Conservation (phyloP, 2,329 filamentous ascomycete genomes). For the Neurospora crassa region DNA sequence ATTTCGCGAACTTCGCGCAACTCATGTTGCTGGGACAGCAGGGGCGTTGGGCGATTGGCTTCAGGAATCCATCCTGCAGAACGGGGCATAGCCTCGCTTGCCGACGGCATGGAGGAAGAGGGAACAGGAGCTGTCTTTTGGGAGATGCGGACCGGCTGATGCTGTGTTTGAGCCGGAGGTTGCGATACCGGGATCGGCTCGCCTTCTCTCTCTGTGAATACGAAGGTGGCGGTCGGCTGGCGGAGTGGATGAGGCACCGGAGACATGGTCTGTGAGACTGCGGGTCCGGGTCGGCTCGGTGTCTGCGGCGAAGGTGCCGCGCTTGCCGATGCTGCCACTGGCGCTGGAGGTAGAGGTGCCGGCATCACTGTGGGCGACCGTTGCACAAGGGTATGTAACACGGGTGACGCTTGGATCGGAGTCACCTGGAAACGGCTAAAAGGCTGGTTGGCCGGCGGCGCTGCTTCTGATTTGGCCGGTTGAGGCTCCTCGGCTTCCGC, state of each 20-base stretch:
- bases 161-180: slow-evolving; percentile 18
- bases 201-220: slow-evolving; percentile 35
- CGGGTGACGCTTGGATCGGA: slow-evolving; percentile 24
- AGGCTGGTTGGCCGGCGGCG: slow-evolving; percentile 13
- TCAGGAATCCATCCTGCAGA: slow-evolving; percentile 13
- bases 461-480: slow-evolving; percentile 35
- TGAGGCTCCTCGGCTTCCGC: slow-evolving; percentile 39
- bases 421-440: slow-evolving; percentile 24
- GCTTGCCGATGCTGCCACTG: slow-evolving; percentile 11
- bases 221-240: slow-evolving; percentile 31
- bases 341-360: slow-evolving; percentile 15
- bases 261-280: slow-evolving; percentile 34
- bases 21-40: slow-evolving; percentile 12
- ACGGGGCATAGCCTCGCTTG: slow-evolving; percentile 21
- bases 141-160: slow-evolving; percentile 30
- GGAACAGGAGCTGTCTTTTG: slow-evolving; percentile 27
- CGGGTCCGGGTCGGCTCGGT: slow-evolving; percentile 15
- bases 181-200: slow-evolving; percentile 27
- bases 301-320: slow-evolving; percentile 22
- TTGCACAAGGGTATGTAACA: slow-evolving; percentile 17
- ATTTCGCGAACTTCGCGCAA: slow-evolving; percentile 9
- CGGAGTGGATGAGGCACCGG: slow-evolving; percentile 33
- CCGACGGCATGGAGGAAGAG: slow-evolving; percentile 17
- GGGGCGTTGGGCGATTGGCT: slow-evolving; percentile 7
- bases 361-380: slow-evolving; percentile 13